Evolutionary conservation across 164 flowering plant genomes (phyloP).

Genomic region (Aristolochia contorta): DNA sequence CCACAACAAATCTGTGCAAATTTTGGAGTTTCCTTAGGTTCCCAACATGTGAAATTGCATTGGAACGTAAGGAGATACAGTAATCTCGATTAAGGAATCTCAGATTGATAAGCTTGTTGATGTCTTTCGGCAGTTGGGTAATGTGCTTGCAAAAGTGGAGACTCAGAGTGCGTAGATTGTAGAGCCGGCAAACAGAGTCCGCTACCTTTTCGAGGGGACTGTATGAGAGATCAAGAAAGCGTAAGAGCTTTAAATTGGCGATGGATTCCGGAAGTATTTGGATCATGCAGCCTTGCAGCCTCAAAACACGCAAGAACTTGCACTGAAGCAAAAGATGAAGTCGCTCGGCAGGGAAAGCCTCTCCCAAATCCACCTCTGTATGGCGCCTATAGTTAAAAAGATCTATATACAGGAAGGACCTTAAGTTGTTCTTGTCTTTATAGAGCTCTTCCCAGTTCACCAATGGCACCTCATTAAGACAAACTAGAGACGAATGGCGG

Average conservation of each 20-base stretch:
- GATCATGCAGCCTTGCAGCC: background rate
- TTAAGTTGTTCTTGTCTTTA: background rate
- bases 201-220: constrained; percentile 3
- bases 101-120: constrained; percentile 5
- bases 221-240: constrained; percentile 8
- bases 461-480: no score
- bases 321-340: background rate
- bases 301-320: constrained; percentile 1
- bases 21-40: constrained; percentile 1
- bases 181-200: background rate
- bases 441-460: background rate
- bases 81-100: background rate
- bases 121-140: constrained; percentile 5
- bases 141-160: background rate
- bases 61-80: background rate
- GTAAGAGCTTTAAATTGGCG: constrained; percentile 6
- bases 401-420: background rate
- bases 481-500: constrained; percentile 3
- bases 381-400: no score
- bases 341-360: background rate
- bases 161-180: constrained; percentile 1
- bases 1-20: background rate
- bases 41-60: background rate
- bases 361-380: background rate
- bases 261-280: constrained; percentile 4